Conservation (phyloP, 2,329 filamentous ascomycete genomes). For the Calonectria ilicicola region DNA sequence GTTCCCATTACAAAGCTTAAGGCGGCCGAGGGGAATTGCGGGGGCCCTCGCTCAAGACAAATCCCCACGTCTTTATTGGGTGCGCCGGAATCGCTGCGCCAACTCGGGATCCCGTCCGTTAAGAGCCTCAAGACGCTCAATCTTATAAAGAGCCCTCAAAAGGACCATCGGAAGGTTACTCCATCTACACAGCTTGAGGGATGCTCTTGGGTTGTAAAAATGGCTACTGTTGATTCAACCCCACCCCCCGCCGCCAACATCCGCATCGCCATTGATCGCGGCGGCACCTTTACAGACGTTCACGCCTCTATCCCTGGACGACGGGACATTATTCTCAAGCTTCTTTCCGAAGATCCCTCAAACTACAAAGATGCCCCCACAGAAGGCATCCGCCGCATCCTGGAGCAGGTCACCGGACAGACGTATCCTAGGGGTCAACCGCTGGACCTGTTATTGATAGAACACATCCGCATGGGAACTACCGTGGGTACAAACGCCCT, state of each 20-base stretch:
- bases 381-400: constrained; percentile 72
- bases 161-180: background rate
- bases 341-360: constrained; percentile 76
- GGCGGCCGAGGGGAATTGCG: background rate
- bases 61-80: constrained; percentile 3
- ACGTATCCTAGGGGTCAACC: constrained; percentile 46
- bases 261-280: constrained; percentile 50
- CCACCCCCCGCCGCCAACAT: constrained; percentile 29
- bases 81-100: background rate
- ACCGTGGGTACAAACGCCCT: constrained; percentile 82
- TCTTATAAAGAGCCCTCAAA: background rate
- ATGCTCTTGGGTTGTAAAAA: constrained; percentile 1
- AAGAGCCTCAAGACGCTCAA: background rate
- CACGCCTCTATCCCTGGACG: constrained; percentile 74
- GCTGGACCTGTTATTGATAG: constrained; percentile 52
- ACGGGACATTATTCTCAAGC: constrained; percentile 78
- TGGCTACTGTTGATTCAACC: constrained; percentile 11
- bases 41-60: constrained; percentile 5
- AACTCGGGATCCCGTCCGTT: background rate
- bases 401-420: constrained; percentile 47
- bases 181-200: background rate
- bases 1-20: background rate
- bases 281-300: constrained; percentile 76
- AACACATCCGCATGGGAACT: constrained; percentile 81
- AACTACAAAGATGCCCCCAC: constrained; percentile 81